A percentile compares a stretch with the other conserved stretches of the same genome.
Evolutionary conservation across 306 rosid species (phyloP).

Genomic region (Castanea sativa): DNA sequence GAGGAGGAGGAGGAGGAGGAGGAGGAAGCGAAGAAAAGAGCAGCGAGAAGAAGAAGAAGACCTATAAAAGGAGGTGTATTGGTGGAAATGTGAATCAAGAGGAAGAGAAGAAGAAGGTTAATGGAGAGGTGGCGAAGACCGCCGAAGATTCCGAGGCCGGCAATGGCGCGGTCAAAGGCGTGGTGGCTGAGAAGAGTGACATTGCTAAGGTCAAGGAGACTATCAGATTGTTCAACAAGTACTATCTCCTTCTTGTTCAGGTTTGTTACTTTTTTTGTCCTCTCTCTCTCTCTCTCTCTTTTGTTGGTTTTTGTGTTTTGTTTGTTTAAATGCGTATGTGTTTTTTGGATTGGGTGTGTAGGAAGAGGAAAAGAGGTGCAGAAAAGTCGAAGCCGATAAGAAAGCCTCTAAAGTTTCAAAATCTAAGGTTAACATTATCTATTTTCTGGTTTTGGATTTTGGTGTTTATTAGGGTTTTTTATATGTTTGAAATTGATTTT

Average conservation of each 20-base stretch:
- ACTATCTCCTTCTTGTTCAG: conserved; percentile 83
- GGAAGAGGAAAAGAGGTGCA: conserved; percentile 74
- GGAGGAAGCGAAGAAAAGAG: neutral
- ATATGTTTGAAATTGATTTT: neutral
- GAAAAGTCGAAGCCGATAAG: conserved; percentile 27
- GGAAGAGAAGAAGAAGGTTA: neutral
- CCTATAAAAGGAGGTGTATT: neutral
- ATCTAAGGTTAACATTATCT: conserved; percentile 27
- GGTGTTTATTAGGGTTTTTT: neutral
- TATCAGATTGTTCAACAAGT: conserved; percentile 66
- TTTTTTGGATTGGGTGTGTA: conserved; percentile 10
- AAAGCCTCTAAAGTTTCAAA: conserved; percentile 33
- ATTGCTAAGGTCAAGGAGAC: conserved; percentile 68
- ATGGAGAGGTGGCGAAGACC: neutral
- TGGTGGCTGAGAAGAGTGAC: conserved; percentile 50
- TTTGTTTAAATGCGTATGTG: neutral
- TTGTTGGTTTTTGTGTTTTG: neutral
- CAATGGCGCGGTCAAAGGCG: neutral
- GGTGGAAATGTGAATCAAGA: neutral
- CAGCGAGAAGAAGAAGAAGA: neutral
- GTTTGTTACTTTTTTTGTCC: conserved; percentile 28
- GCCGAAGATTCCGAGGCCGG: neutral
- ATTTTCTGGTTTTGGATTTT: neutral
- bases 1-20: neutral
- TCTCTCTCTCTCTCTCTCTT: neutral